These are phyloP conservation scores for Auriscalpium vulgare DNA, from an alignment of 768 basidiomycete genomes.

Conservation along the genomic window DNA sequence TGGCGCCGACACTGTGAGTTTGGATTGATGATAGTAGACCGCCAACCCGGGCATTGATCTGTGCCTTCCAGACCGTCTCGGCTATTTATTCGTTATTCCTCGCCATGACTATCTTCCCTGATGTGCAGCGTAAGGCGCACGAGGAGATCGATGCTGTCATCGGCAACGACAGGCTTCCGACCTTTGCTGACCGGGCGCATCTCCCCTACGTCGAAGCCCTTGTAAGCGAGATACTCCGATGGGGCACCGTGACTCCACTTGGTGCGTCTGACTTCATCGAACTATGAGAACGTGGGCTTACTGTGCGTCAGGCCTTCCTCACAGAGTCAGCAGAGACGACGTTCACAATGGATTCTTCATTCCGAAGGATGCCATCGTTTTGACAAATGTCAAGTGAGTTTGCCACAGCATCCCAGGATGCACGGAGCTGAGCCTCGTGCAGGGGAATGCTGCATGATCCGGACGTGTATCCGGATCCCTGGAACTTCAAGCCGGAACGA, in stretches of 20 bases:
- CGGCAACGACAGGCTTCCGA: slow-evolving; percentile 17
- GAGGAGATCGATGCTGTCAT: slow-evolving; percentile 22
- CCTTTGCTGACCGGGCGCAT: slow-evolving; percentile 17
- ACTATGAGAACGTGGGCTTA: neutral
- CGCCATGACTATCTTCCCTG: slow-evolving; percentile 11
- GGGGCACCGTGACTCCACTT: slow-evolving; percentile 2
- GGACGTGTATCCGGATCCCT: slow-evolving; percentile 24
- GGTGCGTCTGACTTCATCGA: neutral
- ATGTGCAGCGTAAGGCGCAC: slow-evolving; percentile 15
- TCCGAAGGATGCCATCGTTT: slow-evolving; percentile 10
- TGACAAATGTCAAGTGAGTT: slow-evolving; percentile 7
- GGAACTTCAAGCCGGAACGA: slow-evolving; percentile 26
- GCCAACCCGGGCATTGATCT: neutral
- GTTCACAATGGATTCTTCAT: slow-evolving; percentile 13
- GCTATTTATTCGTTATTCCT: slow-evolving; percentile 9
- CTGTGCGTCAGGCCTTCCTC: neutral
- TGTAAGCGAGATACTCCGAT: slow-evolving; percentile 17
- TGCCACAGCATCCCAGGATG: neutral
- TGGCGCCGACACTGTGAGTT: slow-evolving; percentile 1
- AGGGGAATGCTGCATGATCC: slow-evolving; percentile 28
- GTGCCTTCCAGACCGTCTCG: neutral
- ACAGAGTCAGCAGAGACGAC: slow-evolving; percentile 4
- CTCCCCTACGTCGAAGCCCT: slow-evolving; percentile 23
- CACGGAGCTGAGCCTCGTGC: neutral
- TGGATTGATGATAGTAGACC: neutral